Conservation (phyloP, 805 yeast genomes). For the Kurtzmaniella cleridarum region DNA sequence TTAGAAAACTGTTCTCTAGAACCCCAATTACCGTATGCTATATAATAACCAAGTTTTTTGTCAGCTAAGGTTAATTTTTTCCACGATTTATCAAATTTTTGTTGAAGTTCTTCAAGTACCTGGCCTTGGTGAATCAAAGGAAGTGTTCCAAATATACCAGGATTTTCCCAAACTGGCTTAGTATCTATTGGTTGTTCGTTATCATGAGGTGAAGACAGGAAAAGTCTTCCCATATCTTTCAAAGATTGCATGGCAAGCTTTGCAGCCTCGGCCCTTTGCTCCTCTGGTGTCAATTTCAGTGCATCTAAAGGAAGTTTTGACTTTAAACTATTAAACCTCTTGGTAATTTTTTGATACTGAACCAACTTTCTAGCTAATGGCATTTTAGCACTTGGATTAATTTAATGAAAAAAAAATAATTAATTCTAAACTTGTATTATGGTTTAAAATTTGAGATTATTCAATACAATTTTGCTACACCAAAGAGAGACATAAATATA, state of each 20-base stretch:
- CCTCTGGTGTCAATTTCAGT: slow-evolving; percentile 1
- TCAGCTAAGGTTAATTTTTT: slow-evolving; percentile 38
- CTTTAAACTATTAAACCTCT: neutral
- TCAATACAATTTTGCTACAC: no score
- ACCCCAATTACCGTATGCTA: slow-evolving; percentile 69
- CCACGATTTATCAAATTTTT: slow-evolving; percentile 54
- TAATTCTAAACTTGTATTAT: no score
- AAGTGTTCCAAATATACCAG: slow-evolving; percentile 24
- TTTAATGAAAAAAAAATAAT: no score
- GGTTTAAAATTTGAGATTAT: no score
- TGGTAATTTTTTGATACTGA: neutral
- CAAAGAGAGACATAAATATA: no score
- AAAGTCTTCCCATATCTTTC: slow-evolving; percentile 34
- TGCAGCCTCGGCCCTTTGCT: slow-evolving; percentile 26
- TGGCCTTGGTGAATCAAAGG: slow-evolving; percentile 54
- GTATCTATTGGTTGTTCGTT: slow-evolving; percentile 45
- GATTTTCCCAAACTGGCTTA: slow-evolving; percentile 35
- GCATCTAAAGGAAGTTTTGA: neutral
- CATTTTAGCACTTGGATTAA: no score
- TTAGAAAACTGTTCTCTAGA: slow-evolving; percentile 53
- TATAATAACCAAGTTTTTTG: slow-evolving; percentile 54
- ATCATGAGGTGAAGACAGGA: slow-evolving; percentile 29
- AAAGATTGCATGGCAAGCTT: slow-evolving; percentile 33
- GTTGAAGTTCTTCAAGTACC: slow-evolving; percentile 46
- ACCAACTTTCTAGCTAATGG: no score